phyloP scores from a whole-genome alignment of 345 rosid species.

The Citrus unshiu region DNA sequence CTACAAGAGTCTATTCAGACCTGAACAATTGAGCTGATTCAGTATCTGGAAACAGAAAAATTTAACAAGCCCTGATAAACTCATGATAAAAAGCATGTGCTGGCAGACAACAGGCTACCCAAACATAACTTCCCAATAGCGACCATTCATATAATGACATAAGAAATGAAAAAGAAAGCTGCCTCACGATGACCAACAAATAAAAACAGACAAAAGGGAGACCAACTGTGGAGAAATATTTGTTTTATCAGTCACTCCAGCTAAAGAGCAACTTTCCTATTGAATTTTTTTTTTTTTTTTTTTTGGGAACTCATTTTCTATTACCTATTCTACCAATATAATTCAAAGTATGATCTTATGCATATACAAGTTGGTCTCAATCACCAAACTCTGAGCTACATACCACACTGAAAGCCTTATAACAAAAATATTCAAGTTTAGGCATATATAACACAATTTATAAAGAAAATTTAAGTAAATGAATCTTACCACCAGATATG shows the following conservation, averaged over 20 bases:
- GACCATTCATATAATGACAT: neutral
- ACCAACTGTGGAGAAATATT: neutral
- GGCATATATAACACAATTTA: neutral
- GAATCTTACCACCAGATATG: conserved; percentile 70
- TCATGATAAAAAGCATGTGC: neutral
- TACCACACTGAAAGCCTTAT: neutral
- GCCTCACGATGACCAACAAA: neutral
- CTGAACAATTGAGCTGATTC: neutral
- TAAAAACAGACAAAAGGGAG: neutral
- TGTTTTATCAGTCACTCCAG: neutral
- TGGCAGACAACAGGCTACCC: neutral
- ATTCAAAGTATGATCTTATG: neutral
- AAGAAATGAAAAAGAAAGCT: neutral
- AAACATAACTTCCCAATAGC: neutral
- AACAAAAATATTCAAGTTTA: neutral
- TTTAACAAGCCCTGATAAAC: neutral
- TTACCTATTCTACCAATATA: neutral
- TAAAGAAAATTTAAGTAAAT: neutral
- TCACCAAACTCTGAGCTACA: neutral
- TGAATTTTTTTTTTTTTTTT: neutral
- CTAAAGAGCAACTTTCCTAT: neutral
- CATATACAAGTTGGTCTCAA: neutral
- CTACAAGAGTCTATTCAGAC: neutral
- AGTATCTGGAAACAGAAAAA: neutral
- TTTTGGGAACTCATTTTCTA: neutral